Evolutionary conservation across 2,329 filamentous ascomycete genomes (phyloP), one percentile per base, ranked within the genome.

Genomic region (Ophiostoma pallidulum): DNA sequence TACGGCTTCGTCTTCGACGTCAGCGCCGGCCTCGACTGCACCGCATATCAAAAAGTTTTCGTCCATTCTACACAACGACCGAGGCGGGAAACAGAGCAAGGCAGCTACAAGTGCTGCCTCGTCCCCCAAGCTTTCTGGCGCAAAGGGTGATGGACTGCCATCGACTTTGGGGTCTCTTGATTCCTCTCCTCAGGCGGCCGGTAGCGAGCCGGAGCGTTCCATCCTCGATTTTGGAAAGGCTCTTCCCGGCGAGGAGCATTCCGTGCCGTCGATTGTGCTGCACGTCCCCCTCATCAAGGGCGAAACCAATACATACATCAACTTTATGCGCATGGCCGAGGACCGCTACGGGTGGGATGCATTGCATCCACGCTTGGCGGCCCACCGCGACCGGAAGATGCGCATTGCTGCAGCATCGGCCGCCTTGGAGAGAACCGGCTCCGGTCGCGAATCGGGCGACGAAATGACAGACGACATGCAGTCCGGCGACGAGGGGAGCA

Each of bases 341-440:
- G 89, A 94, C 54, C 85, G 84, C 53, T 97, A 96, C 62, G 92
- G 92, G 20, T 95, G 91, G 73, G 89, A 94, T 52, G 92, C 91
- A 0, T 73, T 97, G 31, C 90, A 97, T 62, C 92, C 92, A 26
- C 84, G 90, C 8, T 75, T 94, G 26, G 92, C 92, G 2, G 90
- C 90, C 28, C 87, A 92, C 54, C 82, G 86, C 54, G 88, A 94
- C 58, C 84, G 88, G 47, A 83, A 94, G 57, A 84, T 88, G 16
- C 84, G 89, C 48, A 90, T 96, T 45, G 89, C 87, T 5, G 89
- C 88, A 4, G 89, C 88, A 0, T 84, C 86, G n/a, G 87, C 87
- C 1, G 87, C 86, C 1, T 66, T 96, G 10, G 90, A 94, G 61
- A 81, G 84, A 58, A 80, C 77, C 43, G 82, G 84, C 37, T 83